Conservation (phyloP, 2,329 filamentous ascomycete species). For the Lithohypha guttulata region DNA sequence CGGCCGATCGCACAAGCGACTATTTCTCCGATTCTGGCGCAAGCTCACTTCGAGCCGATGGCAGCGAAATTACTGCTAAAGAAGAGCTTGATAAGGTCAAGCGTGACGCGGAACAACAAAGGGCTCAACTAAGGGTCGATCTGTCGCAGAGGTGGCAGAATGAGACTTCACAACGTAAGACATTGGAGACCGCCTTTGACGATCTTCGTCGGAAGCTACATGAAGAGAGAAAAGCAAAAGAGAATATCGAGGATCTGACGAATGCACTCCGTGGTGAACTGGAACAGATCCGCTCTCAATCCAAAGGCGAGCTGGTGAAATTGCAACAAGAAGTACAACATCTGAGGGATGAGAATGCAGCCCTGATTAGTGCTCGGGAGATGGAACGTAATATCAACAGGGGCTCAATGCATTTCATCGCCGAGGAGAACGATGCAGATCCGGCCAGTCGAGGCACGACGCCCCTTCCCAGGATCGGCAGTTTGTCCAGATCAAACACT, state of each 20-base stretch:
- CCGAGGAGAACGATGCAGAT: slow-evolving; percentile 43
- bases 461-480: slow-evolving; percentile 26
- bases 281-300: slow-evolving; percentile 64
- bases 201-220: slow-evolving; percentile 69
- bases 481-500: slow-evolving; percentile 20
- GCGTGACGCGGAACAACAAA: slow-evolving; percentile 78
- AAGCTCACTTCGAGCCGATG: slow-evolving; percentile 66
- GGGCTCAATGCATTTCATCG: slow-evolving; percentile 48
- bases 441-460: slow-evolving; percentile 37
- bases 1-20: slow-evolving; percentile 62
- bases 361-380: slow-evolving; percentile 37
- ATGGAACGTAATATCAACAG: slow-evolving; percentile 38
- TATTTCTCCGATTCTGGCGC: slow-evolving; percentile 96
- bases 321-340: slow-evolving; percentile 60
- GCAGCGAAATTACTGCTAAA: slow-evolving; percentile 43
- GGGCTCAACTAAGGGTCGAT: slow-evolving; percentile 73
- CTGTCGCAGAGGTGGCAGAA: slow-evolving; percentile 79
- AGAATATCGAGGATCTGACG: slow-evolving; percentile 87
- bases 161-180: slow-evolving; percentile 63
- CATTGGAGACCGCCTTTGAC: slow-evolving; percentile 68
- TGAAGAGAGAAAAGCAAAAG: slow-evolving; percentile 78
- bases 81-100: slow-evolving; percentile 75
- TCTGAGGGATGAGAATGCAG: slow-evolving; percentile 42
- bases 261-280: slow-evolving; percentile 74
- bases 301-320: slow-evolving; percentile 69